Base-by-base conservation (phyloP, 2,329 filamentous ascomycete genomes). In the Cadophora gregata region DNA sequence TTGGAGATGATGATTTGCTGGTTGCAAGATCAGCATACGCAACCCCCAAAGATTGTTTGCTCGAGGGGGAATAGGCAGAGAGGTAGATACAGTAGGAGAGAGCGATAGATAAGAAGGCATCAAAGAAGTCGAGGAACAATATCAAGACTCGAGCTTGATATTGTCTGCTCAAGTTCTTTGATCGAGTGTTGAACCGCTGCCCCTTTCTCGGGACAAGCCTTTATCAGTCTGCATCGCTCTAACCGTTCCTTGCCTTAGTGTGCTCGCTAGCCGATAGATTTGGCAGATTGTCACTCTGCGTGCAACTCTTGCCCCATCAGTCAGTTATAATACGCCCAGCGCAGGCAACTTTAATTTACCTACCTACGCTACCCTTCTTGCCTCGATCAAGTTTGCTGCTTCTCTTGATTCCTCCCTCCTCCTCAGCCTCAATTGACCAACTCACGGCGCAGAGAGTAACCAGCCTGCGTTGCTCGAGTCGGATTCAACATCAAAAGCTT, bases 371-470 rank as follows among this genome's bases (percentile, higher is more conserved):
- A 42, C 62, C 29, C 9, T 36, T 10, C 21, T 47, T 59, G 24
- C 33, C 55, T 63, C 36, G 19, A 62, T 55, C 63, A 62, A 63
- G 59, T 59, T 59, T 51, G 61, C 59, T 64, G 47, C 25, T 47
- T 42, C 45, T 36, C 36, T 48, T 33, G 12, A 42, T 42, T 42
- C 14, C 47, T 51, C 29, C 16, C 27, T 59, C 55, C 14, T 38
- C 42, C 24, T 25, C 48, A 27, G n/a, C 27, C 58, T 42, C 62
- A 59, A 59, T 64, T 59, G 55, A 50, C 25, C 42, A 50, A 14
- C 55, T 27, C 29, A 10, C 14, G 29, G 51, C 45, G 53, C 42
- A 59, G 42, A 42, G 21, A 59, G 45, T 12, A 27, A 53, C 21
- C 38, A 58, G n/a, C 50, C 53, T 51, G 47, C 21, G 29, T 51